Evolutionary conservation across 371 early-diverging fungal genomes (phyloP).

Genomic region (Circinella umbellata): DNA sequence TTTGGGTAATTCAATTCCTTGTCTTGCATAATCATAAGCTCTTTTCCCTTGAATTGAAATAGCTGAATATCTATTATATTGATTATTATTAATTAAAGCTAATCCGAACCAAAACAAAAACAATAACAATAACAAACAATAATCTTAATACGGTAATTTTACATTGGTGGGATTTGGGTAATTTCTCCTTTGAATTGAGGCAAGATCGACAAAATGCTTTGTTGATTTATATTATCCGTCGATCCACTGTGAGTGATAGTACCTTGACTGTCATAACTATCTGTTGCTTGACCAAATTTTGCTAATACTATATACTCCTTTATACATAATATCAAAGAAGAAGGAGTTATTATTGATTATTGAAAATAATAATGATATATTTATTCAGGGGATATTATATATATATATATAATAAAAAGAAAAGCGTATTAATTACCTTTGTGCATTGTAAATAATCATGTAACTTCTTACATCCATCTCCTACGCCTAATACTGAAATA

Average conservation of each 20-base stretch:
- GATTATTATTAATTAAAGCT: background rate
- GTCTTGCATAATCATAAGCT: slow-evolving; percentile 57
- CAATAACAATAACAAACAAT: slow-evolving; percentile 13
- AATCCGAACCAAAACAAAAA: slow-evolving; percentile 1
- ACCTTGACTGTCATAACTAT: slow-evolving; percentile 55
- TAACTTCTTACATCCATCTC: slow-evolving; percentile 51
- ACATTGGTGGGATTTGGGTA: slow-evolving; percentile 56
- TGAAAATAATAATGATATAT: no score
- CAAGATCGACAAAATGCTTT: slow-evolving; percentile 28
- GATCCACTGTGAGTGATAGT: slow-evolving; percentile 28
- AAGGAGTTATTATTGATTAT: background rate
- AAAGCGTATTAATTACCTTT: slow-evolving; percentile 26
- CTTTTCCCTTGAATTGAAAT: slow-evolving; percentile 52
- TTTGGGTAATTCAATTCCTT: slow-evolving; percentile 35
- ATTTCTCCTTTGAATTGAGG: slow-evolving; percentile 42
- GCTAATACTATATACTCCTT: slow-evolving; percentile 51
- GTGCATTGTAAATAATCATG: slow-evolving; percentile 33
- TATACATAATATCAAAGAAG: background rate
- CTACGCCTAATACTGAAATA: slow-evolving; percentile 47
- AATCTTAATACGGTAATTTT: slow-evolving; percentile 19
- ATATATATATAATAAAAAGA: background rate
- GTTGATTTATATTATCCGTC: slow-evolving; percentile 32
- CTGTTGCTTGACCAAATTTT: slow-evolving; percentile 49
- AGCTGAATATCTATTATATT: slow-evolving; percentile 47
- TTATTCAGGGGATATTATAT: background rate